phyloP scores from a whole-genome alignment of 805 yeast species.

The Lachancea lanzarotensis region DNA sequence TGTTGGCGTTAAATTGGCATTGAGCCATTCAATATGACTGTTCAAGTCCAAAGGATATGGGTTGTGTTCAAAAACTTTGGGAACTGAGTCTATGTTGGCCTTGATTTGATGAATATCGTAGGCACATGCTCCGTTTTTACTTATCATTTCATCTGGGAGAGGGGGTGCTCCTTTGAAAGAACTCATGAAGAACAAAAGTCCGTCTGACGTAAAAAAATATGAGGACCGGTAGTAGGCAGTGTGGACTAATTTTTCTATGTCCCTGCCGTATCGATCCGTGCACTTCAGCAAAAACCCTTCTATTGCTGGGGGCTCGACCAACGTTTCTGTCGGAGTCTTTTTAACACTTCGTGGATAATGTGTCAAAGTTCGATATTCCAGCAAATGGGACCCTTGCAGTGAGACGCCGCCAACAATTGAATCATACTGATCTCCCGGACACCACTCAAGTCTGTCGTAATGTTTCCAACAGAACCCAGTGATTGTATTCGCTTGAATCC shows the following conservation, averaged over 20 bases:
- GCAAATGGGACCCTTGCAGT: conserved; percentile 39
- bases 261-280: conserved; percentile 44
- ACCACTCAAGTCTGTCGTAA: conserved; percentile 74
- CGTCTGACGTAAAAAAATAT: conserved; percentile 59
- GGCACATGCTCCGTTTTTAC: conserved; percentile 25
- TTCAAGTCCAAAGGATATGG: conserved; percentile 48
- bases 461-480: conserved; percentile 56
- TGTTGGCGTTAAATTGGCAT: conserved; percentile 29
- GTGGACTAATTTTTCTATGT: conserved; percentile 27
- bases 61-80: conserved; percentile 40
- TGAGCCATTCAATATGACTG: conserved; percentile 60
- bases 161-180: conserved; percentile 59
- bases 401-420: conserved; percentile 40
- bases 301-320: conserved; percentile 60
- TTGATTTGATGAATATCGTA: conserved; percentile 23
- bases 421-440: conserved; percentile 39
- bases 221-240: conserved; percentile 45
- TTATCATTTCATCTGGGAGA: conserved; percentile 33
- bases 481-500: conserved; percentile 26
- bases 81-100: conserved; percentile 23
- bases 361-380: conserved; percentile 53
- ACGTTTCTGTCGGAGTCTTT: conserved; percentile 14
- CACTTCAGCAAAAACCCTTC: conserved; percentile 74
- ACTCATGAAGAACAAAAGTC: conserved; percentile 52
- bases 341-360: conserved; percentile 34